Evolutionary conservation across 495 filamentous ascomycete species (phyloP).

Genomic region (Lineolata rhizophorae): DNA sequence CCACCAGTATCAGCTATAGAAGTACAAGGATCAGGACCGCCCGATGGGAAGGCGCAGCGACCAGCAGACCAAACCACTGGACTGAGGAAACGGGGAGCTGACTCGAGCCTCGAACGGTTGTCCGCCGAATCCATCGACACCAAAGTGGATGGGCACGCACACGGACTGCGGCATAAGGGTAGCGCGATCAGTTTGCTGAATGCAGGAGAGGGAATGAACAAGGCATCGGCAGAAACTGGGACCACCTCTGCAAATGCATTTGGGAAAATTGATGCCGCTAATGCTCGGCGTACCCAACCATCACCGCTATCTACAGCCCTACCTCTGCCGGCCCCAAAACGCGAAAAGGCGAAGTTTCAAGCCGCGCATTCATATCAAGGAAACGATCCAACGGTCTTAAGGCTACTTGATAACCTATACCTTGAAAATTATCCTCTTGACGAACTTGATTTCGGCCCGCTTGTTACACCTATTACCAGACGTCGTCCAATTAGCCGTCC

Average conservation of each 20-base stretch:
- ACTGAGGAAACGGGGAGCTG: too few relatives aligned
- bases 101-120: too few relatives aligned
- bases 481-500: constrained; percentile 40
- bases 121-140: too few relatives aligned
- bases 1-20: background rate
- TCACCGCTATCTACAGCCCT: constrained; percentile 12
- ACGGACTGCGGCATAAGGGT: constrained; percentile 30
- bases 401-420: constrained; percentile 71
- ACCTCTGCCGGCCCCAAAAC: background rate
- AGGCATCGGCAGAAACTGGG: constrained; percentile 63
- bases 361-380: constrained; percentile 57
- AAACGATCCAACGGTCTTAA: constrained; percentile 69
- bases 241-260: constrained; percentile 66
- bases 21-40: background rate
- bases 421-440: constrained; percentile 79
- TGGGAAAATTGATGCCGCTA: constrained; percentile 65
- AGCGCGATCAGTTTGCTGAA: constrained; percentile 73
- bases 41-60: too few relatives aligned
- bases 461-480: constrained; percentile 47
- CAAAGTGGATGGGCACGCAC: constrained; percentile 6
- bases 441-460: constrained; percentile 54
- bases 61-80: too few relatives aligned
- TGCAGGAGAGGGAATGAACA: constrained; percentile 45
- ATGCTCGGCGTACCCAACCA: constrained; percentile 19
- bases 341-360: background rate